Evolutionary conservation across 305 asterid species (phyloP).

Genomic region (Fraxinus xanthoxyloides): DNA sequence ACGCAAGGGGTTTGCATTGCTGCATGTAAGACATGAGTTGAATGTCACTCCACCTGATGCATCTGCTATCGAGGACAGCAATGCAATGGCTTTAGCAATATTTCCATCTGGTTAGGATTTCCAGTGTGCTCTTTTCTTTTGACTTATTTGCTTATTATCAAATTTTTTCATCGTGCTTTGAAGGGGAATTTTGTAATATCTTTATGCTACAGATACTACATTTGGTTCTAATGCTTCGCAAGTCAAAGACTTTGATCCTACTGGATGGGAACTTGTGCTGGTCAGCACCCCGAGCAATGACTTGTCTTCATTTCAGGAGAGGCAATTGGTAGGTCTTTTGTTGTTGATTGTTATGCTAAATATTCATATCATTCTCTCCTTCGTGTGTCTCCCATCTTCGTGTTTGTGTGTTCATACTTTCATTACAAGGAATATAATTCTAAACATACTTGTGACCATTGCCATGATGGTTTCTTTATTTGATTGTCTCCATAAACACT

Average conservation of each 20-base stretch:
- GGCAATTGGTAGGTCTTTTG: constrained; percentile 67
- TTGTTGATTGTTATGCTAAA: background rate
- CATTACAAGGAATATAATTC: background rate
- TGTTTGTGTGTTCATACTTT: background rate
- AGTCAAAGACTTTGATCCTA: constrained; percentile 62
- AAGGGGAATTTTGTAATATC: constrained; percentile 5
- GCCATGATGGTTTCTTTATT: background rate
- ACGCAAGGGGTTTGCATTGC: too few species aligned
- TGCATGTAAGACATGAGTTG: too few species aligned
- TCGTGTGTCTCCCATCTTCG: background rate
- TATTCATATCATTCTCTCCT: background rate
- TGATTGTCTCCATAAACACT: background rate
- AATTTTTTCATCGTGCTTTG: background rate
- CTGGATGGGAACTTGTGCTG: constrained; percentile 97
- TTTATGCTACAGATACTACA: constrained; percentile 47
- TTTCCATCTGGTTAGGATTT: too few species aligned
- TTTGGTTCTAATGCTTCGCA: constrained; percentile 45
- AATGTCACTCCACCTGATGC: too few species aligned
- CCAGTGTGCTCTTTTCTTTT: too few species aligned
- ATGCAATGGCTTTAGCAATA: too few species aligned
- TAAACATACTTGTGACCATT: background rate
- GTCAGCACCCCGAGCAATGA: constrained; percentile 85
- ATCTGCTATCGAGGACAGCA: too few species aligned
- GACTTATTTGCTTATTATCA: too few species aligned
- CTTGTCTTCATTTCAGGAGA: constrained; percentile 73